Conservation (phyloP, 1,284 basidiomycete genomes). For the Cutaneotrichosporon mucoides region DNA sequence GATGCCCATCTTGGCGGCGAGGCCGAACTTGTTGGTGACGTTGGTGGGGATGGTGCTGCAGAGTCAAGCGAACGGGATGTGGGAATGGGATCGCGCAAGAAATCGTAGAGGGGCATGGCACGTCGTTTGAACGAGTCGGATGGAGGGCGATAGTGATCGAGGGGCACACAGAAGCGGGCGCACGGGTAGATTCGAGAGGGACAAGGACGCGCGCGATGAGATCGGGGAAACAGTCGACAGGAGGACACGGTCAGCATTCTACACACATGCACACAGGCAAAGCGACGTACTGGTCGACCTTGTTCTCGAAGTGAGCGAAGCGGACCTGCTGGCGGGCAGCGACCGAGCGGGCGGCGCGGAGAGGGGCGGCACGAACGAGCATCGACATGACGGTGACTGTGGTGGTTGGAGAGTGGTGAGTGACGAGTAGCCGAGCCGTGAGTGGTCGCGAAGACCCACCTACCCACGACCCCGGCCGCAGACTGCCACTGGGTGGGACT, state of each 20-base stretch:
- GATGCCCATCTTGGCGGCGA: slow-evolving; percentile 36
- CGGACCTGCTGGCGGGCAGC: slow-evolving; percentile 15
- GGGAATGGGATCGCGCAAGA: background rate
- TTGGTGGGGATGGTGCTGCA: slow-evolving; percentile 40
- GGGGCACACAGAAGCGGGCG: background rate
- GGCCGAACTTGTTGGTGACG: slow-evolving; percentile 36
- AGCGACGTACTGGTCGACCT: slow-evolving; percentile 18
- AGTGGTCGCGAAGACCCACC: background rate
- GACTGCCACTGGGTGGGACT: background rate
- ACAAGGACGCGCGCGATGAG: background rate
- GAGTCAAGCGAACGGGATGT: background rate
- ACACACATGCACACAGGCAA: background rate
- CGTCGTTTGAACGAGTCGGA: background rate
- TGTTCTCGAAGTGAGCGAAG: slow-evolving; percentile 19
- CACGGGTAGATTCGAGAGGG: background rate
- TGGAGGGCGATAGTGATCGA: background rate
- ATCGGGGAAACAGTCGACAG: background rate
- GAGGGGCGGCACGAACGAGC: slow-evolving; percentile 15
- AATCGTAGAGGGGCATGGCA: background rate
- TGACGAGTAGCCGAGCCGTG: background rate
- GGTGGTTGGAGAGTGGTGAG: slow-evolving; percentile 6
- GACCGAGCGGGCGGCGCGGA: slow-evolving; percentile 15
- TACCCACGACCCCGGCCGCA: background rate
- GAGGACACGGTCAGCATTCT: slow-evolving; percentile 3
- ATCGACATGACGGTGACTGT: slow-evolving; percentile 13